phyloP scores from a whole-genome alignment of 306 rosid species.

The Castanea mollissima region DNA sequence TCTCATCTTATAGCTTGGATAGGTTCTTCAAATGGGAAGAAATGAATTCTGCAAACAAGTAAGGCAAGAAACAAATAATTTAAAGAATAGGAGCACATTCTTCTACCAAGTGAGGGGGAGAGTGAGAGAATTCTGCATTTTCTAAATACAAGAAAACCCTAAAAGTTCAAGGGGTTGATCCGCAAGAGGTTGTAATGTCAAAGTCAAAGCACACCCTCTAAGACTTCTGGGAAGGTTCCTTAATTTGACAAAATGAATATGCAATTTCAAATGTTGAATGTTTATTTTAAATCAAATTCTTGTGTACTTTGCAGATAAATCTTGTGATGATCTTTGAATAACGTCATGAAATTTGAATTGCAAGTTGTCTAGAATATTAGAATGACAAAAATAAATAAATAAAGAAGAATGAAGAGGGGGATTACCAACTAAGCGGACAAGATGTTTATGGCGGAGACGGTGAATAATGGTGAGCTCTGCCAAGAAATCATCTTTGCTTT shows the following conservation, averaged over 20 bases:
- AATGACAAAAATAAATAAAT: neutral
- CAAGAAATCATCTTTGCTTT: constrained; percentile 47
- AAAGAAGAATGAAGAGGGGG: neutral
- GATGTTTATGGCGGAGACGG: constrained; percentile 54
- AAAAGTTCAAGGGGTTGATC: neutral
- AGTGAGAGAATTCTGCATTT: neutral
- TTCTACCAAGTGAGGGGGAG: neutral
- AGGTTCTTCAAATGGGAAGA: no score
- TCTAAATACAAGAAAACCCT: neutral
- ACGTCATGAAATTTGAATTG: no score
- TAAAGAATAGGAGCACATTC: no score
- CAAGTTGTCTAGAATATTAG: neutral
- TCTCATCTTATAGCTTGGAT: no score
- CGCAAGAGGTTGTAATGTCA: no score
- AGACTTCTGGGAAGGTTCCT: no score
- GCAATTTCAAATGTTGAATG: neutral
- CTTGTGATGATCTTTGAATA: no score
- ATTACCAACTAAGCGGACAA: constrained; percentile 48
- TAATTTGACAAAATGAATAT: neutral
- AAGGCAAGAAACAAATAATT: no score
- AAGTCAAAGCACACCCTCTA: no score
- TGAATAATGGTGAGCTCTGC: constrained; percentile 62
- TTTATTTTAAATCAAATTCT: neutral
- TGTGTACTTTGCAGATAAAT: no score
- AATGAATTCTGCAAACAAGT: no score